These are phyloP conservation scores for Lolium perenne DNA, from an alignment of 176 grass and related monocot species.

Conservation along the genomic window DNA sequence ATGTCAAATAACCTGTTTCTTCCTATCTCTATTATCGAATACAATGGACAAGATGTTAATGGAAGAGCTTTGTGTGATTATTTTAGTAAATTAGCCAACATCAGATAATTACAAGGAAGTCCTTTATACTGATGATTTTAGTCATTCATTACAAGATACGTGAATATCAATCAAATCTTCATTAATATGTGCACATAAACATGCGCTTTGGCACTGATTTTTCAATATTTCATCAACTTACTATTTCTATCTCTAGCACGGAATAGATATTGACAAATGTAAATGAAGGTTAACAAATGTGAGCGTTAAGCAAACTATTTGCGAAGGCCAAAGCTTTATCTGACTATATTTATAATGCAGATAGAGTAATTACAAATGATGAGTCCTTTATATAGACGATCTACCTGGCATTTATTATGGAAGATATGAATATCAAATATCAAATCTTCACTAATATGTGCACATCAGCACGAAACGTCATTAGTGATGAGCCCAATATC, in stretches of 20 bases:
- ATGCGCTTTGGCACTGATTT: neutral
- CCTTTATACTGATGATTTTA: neutral
- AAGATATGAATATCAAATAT: neutral
- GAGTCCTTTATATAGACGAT: neutral
- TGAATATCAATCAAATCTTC: neutral
- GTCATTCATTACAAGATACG: neutral
- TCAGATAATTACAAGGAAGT: neutral
- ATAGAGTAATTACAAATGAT: neutral
- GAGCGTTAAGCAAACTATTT: neutral
- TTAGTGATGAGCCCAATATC: neutral
- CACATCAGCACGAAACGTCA: neutral
- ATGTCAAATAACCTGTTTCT: neutral
- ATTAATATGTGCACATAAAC: neutral
- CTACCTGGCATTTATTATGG: neutral
- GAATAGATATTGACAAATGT: neutral
- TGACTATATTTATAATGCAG: neutral
- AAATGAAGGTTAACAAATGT: slow-evolving; percentile 1
- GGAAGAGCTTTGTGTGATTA: neutral
- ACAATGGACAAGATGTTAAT: neutral
- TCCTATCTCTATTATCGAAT: neutral
- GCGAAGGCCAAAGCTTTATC: neutral
- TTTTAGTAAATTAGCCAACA: neutral
- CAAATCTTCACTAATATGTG: neutral
- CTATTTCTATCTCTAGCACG: neutral
- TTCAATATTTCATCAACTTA: too few species aligned